Base-by-base conservation (phyloP, 1,139 yeast species). In the Geotrichum histeridarum region DNA sequence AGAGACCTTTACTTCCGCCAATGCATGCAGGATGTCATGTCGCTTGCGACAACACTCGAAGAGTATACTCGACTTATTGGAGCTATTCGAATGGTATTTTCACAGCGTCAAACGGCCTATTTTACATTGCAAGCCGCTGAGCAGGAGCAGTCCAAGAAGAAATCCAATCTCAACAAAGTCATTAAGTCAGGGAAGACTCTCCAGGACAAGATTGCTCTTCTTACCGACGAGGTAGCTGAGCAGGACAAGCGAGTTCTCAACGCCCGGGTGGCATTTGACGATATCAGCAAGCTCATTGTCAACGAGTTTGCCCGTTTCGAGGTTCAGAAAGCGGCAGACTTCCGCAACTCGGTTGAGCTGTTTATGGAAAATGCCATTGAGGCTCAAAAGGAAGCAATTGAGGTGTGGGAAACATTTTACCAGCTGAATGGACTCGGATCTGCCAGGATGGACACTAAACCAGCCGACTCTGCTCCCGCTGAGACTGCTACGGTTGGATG, bases 311-410 rank as follows among this genome's bases (percentile, higher is more conserved):
- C 78, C 22, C 66, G 74, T 41, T 88, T 91, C 67, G 96, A 89
- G 66, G 74, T 75, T 48, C 94, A 84, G 55, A 87, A 85, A 64
- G 80, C 90, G 49, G 83, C 80, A 49, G 99, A 93, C 65, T 90
- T 94, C 70, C 80, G 96, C 65, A 87, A 88, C 65, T 81, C 91
- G 59, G 89, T 93, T 56, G 99, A 93, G 70, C 84, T 91, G 22
- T 91, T 83, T 64, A 78, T 95, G 65, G 99, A 94, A 69, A 82
- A 94, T 57, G 82, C 95, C 27, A 87, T 91, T 51, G 99, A 93
- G 70, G 79, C 93, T 15, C 99, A 93, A 69, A 94, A 93, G 72
- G 97, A 90, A 68, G 83, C 93, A 36, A 93, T 93, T 62, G 99
- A 93, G 70, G 71, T 88, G 35, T 93, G 97, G 95, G 98, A 93